Evolutionary conservation across 805 yeast species (phyloP), one percentile per base, ranked within the genome.

Genomic region (Wickerhamiella vanderwaltii): DNA sequence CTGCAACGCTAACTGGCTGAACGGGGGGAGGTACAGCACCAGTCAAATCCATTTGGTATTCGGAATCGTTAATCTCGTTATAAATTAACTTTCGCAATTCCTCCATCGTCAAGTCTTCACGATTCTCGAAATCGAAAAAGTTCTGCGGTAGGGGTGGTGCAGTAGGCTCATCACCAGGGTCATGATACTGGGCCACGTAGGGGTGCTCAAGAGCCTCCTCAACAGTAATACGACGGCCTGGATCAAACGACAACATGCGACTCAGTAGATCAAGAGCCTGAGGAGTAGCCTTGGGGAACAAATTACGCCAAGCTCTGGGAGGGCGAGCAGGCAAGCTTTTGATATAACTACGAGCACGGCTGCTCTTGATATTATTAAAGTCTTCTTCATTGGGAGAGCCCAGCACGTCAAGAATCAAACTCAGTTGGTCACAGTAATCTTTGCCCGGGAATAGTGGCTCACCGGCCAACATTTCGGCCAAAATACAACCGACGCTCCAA

Each of bases 401-500:
- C 46, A 91, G 67, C 20, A 84, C 77, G 55, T 79, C 73, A 43
- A 91, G 65, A 40, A 88, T 88, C 63, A 85, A 86, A 56, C 83
- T 82, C 56, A 91, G 67, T 61, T 91, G 98, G 59, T 91, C 94
- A 23, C 88, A 95, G 57, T 88, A 91, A 64, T 91, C 97, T 58
- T 81, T 82, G 4, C 98, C 98, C 51, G 88, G 80, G 64, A 91
- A 91, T 17, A 91, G 69, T 1, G 98, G 95, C 52, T 75, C 74
- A 0, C 96, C 87, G 2, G 94, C 94, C 15, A 91, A 64, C 48
- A 91, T 69, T 58, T 91, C 98, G 1, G 97, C 98, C 42, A 91
- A 65, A 45, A 91, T 87, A 64, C 98, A 91, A 2, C 98, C 98
- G 16, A 91, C 94, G 0, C 96, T 85, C 98, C 98, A 91, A 44